A percentile compares a stretch with the other conserved stretches of the same genome.
Evolutionary conservation across 495 filamentous ascomycete genomes (phyloP).

Genomic region (Neurospora cerealis): DNA sequence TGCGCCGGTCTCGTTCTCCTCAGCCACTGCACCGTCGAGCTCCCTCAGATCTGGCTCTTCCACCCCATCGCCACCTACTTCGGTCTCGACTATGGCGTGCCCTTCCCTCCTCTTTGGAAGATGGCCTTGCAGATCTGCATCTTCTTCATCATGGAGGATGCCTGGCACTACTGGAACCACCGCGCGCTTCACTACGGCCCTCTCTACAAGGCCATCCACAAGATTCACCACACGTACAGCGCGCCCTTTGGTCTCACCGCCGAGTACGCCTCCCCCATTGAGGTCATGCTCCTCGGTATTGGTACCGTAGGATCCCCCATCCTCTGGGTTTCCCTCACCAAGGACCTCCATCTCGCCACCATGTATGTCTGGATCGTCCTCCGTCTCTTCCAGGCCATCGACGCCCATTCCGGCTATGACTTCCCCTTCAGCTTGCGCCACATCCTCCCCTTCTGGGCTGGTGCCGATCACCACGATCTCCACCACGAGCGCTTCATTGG

Average conservation of each 20-base stretch:
- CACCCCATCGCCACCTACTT: conserved; percentile 95
- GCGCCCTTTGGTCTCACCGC: conserved; percentile 94
- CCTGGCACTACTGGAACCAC: conserved; percentile 98
- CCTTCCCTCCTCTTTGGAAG: conserved; percentile 73
- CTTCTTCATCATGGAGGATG: conserved; percentile 93
- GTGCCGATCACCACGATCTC: conserved; percentile 89
- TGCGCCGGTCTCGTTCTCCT: conserved; percentile 87
- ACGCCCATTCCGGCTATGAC: conserved; percentile 94
- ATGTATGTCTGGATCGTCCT: conserved; percentile 97
- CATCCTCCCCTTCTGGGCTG: conserved; percentile 96
- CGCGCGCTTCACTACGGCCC: conserved; percentile 91
- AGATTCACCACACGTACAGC: conserved; percentile 97
- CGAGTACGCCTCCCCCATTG: conserved; percentile 95
- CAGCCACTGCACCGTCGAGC: conserved; percentile 90
- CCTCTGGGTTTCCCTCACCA: conserved; percentile 73
- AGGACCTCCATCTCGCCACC: conserved; percentile 84
- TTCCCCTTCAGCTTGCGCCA: conserved; percentile 95
- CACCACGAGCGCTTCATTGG: conserved; percentile 98
- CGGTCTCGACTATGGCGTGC: conserved; percentile 78
- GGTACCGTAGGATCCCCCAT: conserved; percentile 79
- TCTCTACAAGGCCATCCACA: conserved; percentile 91
- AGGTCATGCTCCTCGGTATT: conserved; percentile 94
- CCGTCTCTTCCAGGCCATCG: conserved; percentile 94
- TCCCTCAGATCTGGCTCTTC: conserved; percentile 98
- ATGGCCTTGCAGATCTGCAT: conserved; percentile 88